Conservation (phyloP, 768 basidiomycete species). For the Mycena rebaudengoi region DNA sequence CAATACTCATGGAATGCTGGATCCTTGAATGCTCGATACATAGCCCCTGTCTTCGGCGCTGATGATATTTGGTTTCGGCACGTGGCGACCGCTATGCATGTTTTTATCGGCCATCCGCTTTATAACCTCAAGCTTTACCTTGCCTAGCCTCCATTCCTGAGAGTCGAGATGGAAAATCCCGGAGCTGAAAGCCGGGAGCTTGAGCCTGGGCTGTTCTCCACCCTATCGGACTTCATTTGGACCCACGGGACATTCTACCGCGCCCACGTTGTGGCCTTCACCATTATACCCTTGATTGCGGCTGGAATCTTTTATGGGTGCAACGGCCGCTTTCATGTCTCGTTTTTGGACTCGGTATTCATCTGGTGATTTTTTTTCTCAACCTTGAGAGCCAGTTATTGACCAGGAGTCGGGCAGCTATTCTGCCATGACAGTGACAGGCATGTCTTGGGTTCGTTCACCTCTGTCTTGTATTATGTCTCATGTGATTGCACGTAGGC, state of each 20-base stretch:
- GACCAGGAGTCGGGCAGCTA: constrained; percentile 40
- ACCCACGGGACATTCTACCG: constrained; percentile 59
- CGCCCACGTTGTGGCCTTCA: constrained; percentile 58
- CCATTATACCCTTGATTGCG: constrained; percentile 64
- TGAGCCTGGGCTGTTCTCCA: too few species aligned
- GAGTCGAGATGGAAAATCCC: too few species aligned
- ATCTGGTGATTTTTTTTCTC: constrained; percentile 40
- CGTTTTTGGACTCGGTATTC: constrained; percentile 66
- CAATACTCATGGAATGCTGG: too few species aligned
- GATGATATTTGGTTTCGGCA: too few species aligned
- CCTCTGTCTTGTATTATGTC: background rate
- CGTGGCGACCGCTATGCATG: too few species aligned
- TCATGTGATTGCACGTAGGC: constrained; percentile 4
- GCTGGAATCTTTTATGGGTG: constrained; percentile 72
- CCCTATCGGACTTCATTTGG: constrained; percentile 28
- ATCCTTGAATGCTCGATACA: too few species aligned
- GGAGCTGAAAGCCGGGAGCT: too few species aligned
- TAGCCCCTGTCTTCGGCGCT: too few species aligned
- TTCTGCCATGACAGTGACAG: constrained; percentile 63
- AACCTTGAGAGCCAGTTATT: background rate
- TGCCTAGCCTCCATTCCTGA: too few species aligned
- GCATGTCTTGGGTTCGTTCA: constrained; percentile 11
- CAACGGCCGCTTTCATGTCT: constrained; percentile 61
- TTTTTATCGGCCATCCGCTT: too few species aligned
- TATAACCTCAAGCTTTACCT: too few species aligned